Evolutionary conservation across 495 filamentous ascomycete species (phyloP).

Genomic region (Umbilicaria muhlenbergii): DNA sequence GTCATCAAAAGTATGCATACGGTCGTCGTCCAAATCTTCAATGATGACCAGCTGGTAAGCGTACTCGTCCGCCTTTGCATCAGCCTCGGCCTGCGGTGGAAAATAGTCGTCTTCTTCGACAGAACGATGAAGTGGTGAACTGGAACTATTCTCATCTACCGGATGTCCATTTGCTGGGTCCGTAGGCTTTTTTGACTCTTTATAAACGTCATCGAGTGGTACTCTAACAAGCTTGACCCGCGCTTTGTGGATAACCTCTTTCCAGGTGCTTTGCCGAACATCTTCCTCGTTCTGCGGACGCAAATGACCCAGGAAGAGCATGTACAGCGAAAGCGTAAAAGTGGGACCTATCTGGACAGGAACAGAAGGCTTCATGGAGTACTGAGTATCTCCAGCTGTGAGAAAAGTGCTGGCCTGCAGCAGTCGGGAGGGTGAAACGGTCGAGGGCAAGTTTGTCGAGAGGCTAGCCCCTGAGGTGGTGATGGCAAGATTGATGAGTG

Average conservation of each 20-base stretch:
- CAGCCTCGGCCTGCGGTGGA: constrained; percentile 25
- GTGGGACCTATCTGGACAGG: constrained; percentile 77
- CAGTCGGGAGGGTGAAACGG: constrained; percentile 79
- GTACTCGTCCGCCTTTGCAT: constrained; percentile 50
- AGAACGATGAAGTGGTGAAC: no score
- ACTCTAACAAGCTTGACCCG: constrained; percentile 60
- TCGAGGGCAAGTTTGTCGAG: constrained; percentile 59
- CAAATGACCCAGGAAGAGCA: constrained; percentile 81
- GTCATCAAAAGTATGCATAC: constrained; percentile 71
- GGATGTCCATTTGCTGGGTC: neutral
- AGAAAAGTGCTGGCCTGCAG: constrained; percentile 90
- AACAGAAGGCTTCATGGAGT: constrained; percentile 42
- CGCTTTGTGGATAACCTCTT: constrained; percentile 94
- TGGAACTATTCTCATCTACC: neutral
- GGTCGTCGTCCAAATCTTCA: constrained; percentile 85
- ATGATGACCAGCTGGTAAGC: constrained; percentile 79
- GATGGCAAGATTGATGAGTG: constrained; percentile 86
- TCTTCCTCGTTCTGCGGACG: constrained; percentile 46
- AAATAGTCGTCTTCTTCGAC: neutral
- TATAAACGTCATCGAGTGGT: constrained; percentile 25
- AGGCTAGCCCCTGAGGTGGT: constrained; percentile 84
- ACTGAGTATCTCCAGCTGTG: constrained; percentile 75
- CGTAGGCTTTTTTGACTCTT: neutral
- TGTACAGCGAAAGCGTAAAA: constrained; percentile 85
- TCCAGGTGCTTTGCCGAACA: constrained; percentile 73